Percentiles rank a stretch among this genome's conserved stretches.
phyloP scores from a whole-genome alignment of 495 filamentous ascomycete species.

The Thozetella sp. region DNA sequence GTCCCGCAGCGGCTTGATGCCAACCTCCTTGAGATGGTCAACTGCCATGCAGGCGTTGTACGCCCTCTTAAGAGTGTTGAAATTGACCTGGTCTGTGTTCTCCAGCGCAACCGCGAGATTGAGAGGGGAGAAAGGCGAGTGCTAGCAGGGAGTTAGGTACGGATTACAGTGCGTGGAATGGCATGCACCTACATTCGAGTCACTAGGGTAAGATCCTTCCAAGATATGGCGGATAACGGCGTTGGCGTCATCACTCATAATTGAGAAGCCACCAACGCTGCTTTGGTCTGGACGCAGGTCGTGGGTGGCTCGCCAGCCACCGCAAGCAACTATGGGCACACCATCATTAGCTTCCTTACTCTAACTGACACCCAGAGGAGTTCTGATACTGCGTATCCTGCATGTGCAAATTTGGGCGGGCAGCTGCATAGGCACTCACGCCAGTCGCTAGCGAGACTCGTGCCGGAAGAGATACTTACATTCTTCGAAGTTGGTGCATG shows the following conservation, averaged over 20 bases:
- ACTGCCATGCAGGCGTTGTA: constrained; percentile 68
- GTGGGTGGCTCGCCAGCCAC: constrained; percentile 64
- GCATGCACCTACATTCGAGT: constrained; percentile 23
- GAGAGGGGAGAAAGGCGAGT: constrained; percentile 42
- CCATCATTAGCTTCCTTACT: neutral
- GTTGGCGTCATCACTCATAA: constrained; percentile 64
- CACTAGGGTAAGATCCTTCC: constrained; percentile 53
- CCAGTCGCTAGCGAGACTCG: too few relatives aligned
- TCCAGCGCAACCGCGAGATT: constrained; percentile 28
- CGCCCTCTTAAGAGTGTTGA: constrained; percentile 57
- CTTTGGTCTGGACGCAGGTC: constrained; percentile 69
- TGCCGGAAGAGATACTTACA: constrained; percentile 25
- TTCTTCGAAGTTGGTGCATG: constrained; percentile 70
- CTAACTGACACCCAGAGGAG: too few relatives aligned
- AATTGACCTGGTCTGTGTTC: constrained; percentile 57
- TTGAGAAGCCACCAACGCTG: constrained; percentile 60
- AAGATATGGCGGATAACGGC: constrained; percentile 64
- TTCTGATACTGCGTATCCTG: too few relatives aligned
- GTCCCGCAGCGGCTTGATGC: constrained; percentile 51
- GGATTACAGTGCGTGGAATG: neutral
- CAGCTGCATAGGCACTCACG: too few relatives aligned
- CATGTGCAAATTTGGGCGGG: too few relatives aligned
- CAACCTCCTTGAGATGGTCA: constrained; percentile 48
- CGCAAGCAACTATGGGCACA: constrained; percentile 51
- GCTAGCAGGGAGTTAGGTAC: constrained; percentile 8